Base-by-base conservation (phyloP, 225 moss, liverwort and hornwort genomes). In the Physcomitrellopsis africana region DNA sequence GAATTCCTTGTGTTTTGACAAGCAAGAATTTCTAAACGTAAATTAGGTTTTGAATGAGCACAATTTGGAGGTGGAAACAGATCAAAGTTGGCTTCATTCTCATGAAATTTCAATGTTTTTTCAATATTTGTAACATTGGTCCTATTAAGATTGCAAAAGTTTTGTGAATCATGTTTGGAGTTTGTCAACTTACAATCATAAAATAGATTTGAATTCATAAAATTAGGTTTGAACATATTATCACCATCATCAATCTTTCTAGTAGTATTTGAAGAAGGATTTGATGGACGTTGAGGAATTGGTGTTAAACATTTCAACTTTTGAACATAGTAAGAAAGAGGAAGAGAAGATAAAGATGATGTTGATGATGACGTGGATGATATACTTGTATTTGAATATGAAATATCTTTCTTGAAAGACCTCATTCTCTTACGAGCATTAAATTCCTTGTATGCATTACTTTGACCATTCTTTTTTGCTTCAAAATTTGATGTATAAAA, bases 261-360 rank as follows among this genome's bases (percentile, higher is more conserved):
- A 2, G 66, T 68, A 1, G 56, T 27, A 51, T 22, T 20, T 80
- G 0, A 2, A 8, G 69, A 80, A 22, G 65, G 62, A 45, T 78
- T 69, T 81, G 46, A 3, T 23, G 68, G 47, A 69, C 86, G 85
- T 22, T 5, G 32, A 68, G 85, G 81, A 20, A 84, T 85, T 11
- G 93, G 96, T 60, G 83, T 79, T 62, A 96, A 73, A 72, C 37
- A 81, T 52, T 88, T 96, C 14, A 96, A 82, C 26, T 96, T 96
- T 45, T 93, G 85, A 44, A 96, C 85, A 62, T 96, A 96, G 68
- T 96, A 93, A 22, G 96, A 93, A 8, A 96, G 73, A 44, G 92
- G 93, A 15, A 96, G 89, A 56, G 92, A 89, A 10, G 93, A 90
- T 49, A 92, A 80, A 5, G 92, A 92, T 17, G 95, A 95, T 23